These are phyloP conservation scores for Austroboletus novae-zelandiae DNA, from an alignment of 1,284 basidiomycete species.

Conservation along the genomic window DNA sequence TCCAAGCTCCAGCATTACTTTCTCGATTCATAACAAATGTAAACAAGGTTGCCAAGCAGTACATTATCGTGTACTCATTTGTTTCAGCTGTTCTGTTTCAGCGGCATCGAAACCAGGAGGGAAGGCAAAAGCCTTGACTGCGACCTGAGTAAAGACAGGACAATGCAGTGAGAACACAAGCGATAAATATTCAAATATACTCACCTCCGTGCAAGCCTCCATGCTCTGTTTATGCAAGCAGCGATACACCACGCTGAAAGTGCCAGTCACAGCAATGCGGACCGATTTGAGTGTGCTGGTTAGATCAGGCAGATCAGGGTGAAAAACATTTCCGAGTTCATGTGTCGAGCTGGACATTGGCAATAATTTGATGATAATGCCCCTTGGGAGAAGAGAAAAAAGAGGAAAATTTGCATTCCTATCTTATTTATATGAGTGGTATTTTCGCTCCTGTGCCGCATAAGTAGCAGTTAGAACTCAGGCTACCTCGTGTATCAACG, in stretches of 20 bases:
- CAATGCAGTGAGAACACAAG: background rate
- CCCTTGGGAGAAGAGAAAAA: no score
- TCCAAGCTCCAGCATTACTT: slow-evolving; percentile 5
- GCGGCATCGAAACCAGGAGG: background rate
- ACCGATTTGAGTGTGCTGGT: background rate
- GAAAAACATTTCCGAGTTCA: no score
- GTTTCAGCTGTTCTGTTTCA: background rate
- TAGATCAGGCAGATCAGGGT: background rate
- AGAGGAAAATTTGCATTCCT: no score
- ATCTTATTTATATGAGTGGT: no score
- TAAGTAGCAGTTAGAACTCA: no score
- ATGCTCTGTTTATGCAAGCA: background rate
- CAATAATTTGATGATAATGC: no score
- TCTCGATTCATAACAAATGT: background rate
- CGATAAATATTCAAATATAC: no score
- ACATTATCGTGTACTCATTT: background rate
- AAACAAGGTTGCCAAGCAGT: background rate
- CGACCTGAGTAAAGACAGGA: background rate
- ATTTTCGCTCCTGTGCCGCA: no score
- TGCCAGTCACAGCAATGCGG: background rate
- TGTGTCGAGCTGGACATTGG: no score
- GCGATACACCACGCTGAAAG: slow-evolving; percentile 4
- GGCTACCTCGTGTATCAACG: no score
- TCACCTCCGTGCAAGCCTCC: background rate
- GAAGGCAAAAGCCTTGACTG: slow-evolving; percentile 6